A percentile compares a stretch with the other conserved stretches of the same genome.
Evolutionary conservation across 306 rosid genomes (phyloP).

Genomic region (Vigna radiata): DNA sequence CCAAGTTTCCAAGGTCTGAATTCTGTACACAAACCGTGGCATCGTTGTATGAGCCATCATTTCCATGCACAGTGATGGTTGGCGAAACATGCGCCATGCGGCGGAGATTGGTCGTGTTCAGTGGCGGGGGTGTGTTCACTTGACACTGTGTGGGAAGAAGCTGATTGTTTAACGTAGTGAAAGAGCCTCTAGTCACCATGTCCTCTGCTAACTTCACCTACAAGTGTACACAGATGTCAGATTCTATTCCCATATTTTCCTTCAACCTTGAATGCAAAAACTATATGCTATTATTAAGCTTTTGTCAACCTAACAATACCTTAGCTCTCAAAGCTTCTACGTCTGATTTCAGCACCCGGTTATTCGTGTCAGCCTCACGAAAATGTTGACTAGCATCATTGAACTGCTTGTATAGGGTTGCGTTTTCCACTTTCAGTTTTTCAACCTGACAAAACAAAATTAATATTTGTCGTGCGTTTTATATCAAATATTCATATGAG

Average conservation of each 20-base stretch:
- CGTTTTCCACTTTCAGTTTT: slow-evolving; percentile 69
- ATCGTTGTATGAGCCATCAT: slow-evolving; percentile 56
- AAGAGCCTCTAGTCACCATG: slow-evolving; percentile 79
- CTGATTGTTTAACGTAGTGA: slow-evolving; percentile 62
- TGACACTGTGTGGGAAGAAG: slow-evolving; percentile 68
- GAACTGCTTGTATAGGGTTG: slow-evolving; percentile 64
- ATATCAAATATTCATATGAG: neutral
- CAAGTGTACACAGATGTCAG: neutral
- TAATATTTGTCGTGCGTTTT: slow-evolving; percentile 10
- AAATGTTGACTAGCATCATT: slow-evolving; percentile 70
- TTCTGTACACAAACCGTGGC: slow-evolving; percentile 58
- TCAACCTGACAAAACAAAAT: slow-evolving; percentile 59
- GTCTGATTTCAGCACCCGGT: slow-evolving; percentile 78
- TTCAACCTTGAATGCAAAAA: neutral
- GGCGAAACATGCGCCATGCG: slow-evolving; percentile 66
- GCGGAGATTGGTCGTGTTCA: slow-evolving; percentile 40
- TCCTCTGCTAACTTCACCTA: slow-evolving; percentile 97
- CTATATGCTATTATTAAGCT: neutral
- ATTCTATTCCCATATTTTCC: neutral
- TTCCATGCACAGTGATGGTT: slow-evolving; percentile 61
- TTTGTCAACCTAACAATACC: slow-evolving; percentile 50
- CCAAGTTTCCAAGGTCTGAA: slow-evolving; percentile 50
- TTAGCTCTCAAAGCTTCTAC: slow-evolving; percentile 97
- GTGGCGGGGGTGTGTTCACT: slow-evolving; percentile 54
- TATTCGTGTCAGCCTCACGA: slow-evolving; percentile 75